Base-by-base conservation (phyloP, 1,284 basidiomycete genomes). In the Leccinum brunneo-olivaceum region DNA sequence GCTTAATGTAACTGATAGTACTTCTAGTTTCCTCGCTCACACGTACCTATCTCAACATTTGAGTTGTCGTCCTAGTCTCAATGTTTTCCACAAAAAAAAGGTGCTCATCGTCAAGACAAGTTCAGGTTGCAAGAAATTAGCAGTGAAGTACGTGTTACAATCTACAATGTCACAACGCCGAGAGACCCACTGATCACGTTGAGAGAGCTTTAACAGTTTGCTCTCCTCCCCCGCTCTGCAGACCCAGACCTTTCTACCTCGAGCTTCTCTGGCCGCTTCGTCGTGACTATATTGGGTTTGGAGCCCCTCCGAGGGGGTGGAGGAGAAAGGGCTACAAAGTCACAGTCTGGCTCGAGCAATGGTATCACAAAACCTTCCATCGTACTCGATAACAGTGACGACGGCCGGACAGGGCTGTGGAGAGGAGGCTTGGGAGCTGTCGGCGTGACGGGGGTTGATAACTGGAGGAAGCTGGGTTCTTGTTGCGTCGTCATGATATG, bases 401-500 rank as follows among this genome's bases (percentile, higher is more conserved):
- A 38, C 1, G 45, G 24, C 25, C 44, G 49, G 18, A 53, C 44
- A 18, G 43, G 39, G 19, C 27, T 49, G n/a, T 37, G 39, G 14
- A 37, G 40, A 8, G 38, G 66, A 39, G 59, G 65, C 20, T 63
- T 63, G 18, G 62, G 59, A 7, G 48, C 43, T 5, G 54, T 58
- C 10, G 67, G 65, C 41, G 69, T 64, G 12, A 68, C 62, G 1
- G 76, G 72, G 9, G 73, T 69, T 21, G 68, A 58, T 43, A 76
- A 64, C 46, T 74, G 68, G 23, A 81, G 64, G 53, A 83, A 83
- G 56, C 72, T 76, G 18, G 73, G 70, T 50, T 82, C 76, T 41
- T 78, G 71, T 54, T 72, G 74, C 38, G 70, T 57, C 43, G 68
- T 72, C 23, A 62, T 62, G 45, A 81, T 82, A 44, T 73, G 81